Evolutionary conservation across 805 yeast species (phyloP).

Genomic region (Zygosaccharomyces rouxii): DNA sequence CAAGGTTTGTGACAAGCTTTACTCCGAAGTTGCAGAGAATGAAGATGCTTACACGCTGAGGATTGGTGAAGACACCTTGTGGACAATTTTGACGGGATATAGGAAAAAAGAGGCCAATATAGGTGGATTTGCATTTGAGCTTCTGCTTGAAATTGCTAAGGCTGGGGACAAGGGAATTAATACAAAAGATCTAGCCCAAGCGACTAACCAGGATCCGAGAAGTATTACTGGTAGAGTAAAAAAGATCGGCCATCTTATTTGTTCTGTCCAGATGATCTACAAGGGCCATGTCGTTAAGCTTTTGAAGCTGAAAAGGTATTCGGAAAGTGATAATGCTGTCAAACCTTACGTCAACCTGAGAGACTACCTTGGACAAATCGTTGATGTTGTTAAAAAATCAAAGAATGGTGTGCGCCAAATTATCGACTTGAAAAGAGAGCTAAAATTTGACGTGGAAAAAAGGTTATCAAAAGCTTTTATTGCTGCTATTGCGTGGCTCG

Average conservation of each 20-base stretch:
- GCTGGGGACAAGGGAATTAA: conserved; percentile 53
- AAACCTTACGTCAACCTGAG: conserved; percentile 27
- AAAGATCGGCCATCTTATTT: conserved; percentile 48
- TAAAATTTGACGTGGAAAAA: conserved; percentile 44
- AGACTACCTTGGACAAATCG: conserved; percentile 36
- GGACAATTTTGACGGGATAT: conserved; percentile 54
- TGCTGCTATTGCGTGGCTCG: conserved; percentile 44
- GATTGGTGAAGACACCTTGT: conserved; percentile 53
- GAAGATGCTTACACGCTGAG: conserved; percentile 8
- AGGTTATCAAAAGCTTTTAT: conserved; percentile 45
- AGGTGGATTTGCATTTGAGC: conserved; percentile 52
- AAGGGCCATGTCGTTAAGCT: conserved; percentile 52
- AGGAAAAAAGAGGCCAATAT: conserved; percentile 47
- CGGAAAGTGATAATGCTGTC: conserved; percentile 19
- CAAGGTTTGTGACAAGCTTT: conserved; percentile 3
- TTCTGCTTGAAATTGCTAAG: conserved; percentile 57
- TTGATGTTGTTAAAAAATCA: conserved; percentile 50
- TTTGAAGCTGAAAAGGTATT: conserved; percentile 48
- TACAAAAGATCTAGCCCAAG: conserved; percentile 51
- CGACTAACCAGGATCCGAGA: conserved; percentile 65
- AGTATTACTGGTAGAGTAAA: conserved; percentile 62
- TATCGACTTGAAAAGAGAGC: conserved; percentile 55
- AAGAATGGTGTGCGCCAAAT: conserved; percentile 59
- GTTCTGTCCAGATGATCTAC: conserved; percentile 37
- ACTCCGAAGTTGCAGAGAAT: conserved; percentile 4